Base-by-base conservation (phyloP, 169 alveolate species). In the Plasmodium falciparum region DNA sequence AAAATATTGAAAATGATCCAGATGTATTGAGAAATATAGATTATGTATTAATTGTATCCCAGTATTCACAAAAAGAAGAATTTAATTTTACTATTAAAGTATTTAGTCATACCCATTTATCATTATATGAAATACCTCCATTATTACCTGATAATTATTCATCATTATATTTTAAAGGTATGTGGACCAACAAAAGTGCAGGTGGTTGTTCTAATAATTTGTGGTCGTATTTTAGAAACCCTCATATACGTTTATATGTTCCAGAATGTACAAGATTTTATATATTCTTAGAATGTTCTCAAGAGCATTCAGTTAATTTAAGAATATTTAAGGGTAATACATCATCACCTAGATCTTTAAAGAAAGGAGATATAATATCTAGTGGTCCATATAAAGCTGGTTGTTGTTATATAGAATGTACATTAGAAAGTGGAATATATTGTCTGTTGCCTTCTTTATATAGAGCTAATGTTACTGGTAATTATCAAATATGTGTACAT, bases 171-270 rank as follows among this genome's bases (percentile, higher is more conserved):
- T 75, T 75, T 72, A 78, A 88, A 58, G 96, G 95, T 1, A 65
- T 80, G 58, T 95, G 96, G 97, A 69, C 73, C 8, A 91, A 61
- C 47, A 49, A 45, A 50, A 93, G 92, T 50, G 89, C 93, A 29
- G 97, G 97, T 13, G 96, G 96, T n/a, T 92, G 95, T 63, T 91
- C 95, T 43, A 94, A 95, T 71, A 93, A 95, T 56, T 65, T 94
- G 26, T 93, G 96, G 95, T 73, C 86, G 9, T 95, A 92, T 66
- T 93, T 95, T 69, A 93, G 70, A 70, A 95, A 95, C 22, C 97
- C 97, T 0, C 97, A 95, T 73, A 86, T 92, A 47, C 92, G 97
- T 9, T 76, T 95, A 20, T 52, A 61, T 43, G 90, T 94, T 9
- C 94, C 93, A 11, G 92, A 92, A 73, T 88, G 86, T 17, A 58